phyloP scores from a whole-genome alignment of 371 early-diverging fungal genomes.

The Lichtheimia ornata region DNA sequence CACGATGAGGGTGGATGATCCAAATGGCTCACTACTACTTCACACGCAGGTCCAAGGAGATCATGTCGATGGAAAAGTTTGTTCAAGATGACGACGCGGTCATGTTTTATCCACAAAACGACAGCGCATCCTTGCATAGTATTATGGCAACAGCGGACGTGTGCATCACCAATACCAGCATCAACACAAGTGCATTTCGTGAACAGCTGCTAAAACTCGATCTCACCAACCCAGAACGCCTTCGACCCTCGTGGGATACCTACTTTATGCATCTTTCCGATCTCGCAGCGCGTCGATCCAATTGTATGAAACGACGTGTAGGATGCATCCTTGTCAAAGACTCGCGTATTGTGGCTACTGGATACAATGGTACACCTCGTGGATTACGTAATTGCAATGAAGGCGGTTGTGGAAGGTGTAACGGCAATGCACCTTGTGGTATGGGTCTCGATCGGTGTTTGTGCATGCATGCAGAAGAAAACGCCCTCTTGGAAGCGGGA shows the following conservation, averaged over 20 bases:
- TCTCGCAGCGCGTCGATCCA: conserved; percentile 81
- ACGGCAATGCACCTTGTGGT: conserved; percentile 78
- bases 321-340: conserved; percentile 95
- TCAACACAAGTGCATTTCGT: conserved; percentile 28
- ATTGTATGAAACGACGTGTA: conserved; percentile 98
- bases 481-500: conserved; percentile 95
- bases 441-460: conserved; percentile 84
- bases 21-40: no score
- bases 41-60: no score
- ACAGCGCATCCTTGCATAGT: conserved; percentile 35
- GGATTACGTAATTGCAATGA: conserved; percentile 92
- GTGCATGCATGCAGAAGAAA: conserved; percentile 99
- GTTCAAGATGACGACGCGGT: conserved; percentile 37
- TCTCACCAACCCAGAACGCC: conserved; percentile 68
- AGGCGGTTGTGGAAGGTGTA: conserved; percentile 95
- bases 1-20: neutral
- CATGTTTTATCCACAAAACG: conserved; percentile 33
- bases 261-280: conserved; percentile 98
- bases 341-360: conserved; percentile 90
- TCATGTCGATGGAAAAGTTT: conserved; percentile 27
- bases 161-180: conserved; percentile 60
- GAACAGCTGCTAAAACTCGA: conserved; percentile 30
- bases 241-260: conserved; percentile 93
- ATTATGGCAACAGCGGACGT: conserved; percentile 61
- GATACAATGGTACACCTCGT: conserved; percentile 98